Evolutionary conservation across 202 grass and related monocot genomes (phyloP).

Genomic region (Eragrostis tef): DNA sequence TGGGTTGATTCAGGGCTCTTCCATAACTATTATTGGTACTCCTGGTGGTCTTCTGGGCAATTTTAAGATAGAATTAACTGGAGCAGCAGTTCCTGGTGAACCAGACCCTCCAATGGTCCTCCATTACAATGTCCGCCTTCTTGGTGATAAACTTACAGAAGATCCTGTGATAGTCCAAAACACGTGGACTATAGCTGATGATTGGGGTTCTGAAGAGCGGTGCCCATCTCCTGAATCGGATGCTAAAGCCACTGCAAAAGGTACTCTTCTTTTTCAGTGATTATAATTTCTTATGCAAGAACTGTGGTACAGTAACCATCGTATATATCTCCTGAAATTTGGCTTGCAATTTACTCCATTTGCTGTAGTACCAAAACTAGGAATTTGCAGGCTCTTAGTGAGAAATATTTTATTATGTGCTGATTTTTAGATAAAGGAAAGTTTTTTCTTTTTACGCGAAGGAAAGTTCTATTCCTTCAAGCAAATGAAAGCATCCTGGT

Average conservation of each 20-base stretch:
- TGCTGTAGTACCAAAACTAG: conserved; percentile 27
- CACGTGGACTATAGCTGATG: conserved; percentile 76
- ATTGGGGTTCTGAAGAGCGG: conserved; percentile 84
- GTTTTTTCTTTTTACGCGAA: too few relatives aligned
- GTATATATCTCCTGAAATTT: conserved; percentile 10
- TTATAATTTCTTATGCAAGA: conserved; percentile 24
- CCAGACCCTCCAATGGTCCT: conserved; percentile 78
- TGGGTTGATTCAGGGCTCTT: conserved; percentile 88
- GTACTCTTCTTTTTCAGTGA: conserved; percentile 50
- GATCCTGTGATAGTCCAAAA: conserved; percentile 99
- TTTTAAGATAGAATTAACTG: conserved; percentile 88
- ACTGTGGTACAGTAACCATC: conserved; percentile 21
- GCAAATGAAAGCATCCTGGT: too few relatives aligned
- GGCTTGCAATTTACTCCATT: conserved; percentile 31
- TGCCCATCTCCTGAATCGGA: conserved; percentile 67
- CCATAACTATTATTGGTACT: conserved; percentile 81
- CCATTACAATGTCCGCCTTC: conserved; percentile 87
- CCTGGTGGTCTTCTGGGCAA: conserved; percentile 73
- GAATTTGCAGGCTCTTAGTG: background rate
- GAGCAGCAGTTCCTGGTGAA: conserved; percentile 78
- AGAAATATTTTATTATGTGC: too few relatives aligned
- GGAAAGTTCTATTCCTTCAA: too few relatives aligned
- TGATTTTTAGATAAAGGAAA: too few relatives aligned
- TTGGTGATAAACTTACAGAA: conserved; percentile 95
- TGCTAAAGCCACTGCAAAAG: conserved; percentile 58